Evolutionary conservation across 2,329 filamentous ascomycete genomes (phyloP).

Genomic region (Neonectria sp.): DNA sequence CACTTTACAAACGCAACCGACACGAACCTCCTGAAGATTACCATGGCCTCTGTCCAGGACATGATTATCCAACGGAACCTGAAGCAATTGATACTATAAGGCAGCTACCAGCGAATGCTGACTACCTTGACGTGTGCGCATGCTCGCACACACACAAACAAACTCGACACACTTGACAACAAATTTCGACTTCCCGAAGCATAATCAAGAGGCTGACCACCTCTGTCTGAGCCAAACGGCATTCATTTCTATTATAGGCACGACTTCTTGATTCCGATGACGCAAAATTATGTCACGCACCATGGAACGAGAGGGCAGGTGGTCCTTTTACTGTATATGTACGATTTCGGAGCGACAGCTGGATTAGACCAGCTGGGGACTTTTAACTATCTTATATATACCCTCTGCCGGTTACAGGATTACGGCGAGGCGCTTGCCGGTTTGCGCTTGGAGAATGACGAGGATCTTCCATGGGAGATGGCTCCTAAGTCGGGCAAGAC

Average conservation of each 20-base stretch:
- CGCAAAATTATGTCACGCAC: conserved; percentile 3
- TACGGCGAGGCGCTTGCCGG: conserved; percentile 7
- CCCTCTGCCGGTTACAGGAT: conserved; percentile 13
- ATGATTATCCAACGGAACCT: conserved; percentile 91
- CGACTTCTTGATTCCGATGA: conserved; percentile 4
- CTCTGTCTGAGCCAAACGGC: conserved; percentile 17
- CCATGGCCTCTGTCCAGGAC: conserved; percentile 88
- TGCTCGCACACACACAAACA: conserved; percentile 4
- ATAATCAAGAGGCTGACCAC: conserved; percentile 13
- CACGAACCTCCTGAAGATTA: conserved; percentile 86
- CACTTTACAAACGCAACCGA: conserved; percentile 75
- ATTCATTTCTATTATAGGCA: conserved; percentile 12
- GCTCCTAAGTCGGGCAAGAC: neutral
- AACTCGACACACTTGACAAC: conserved; percentile 9
- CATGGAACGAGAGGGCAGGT: conserved; percentile 2
- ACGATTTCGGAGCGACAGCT: conserved; percentile 20
- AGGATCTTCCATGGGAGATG: neutral
- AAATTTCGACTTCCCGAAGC: conserved; percentile 1
- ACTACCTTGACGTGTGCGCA: conserved; percentile 15
- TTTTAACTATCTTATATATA: conserved; percentile 6
- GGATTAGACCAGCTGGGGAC: conserved; percentile 4
- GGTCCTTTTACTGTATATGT: conserved; percentile 10
- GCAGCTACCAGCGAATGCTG: conserved; percentile 13
- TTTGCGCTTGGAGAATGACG: conserved; percentile 7
- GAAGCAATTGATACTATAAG: conserved; percentile 76